Percentiles rank a stretch among this genome's conserved stretches.
Evolutionary conservation across 768 basidiomycete species (phyloP).

Genomic region (Hericium alpestre): DNA sequence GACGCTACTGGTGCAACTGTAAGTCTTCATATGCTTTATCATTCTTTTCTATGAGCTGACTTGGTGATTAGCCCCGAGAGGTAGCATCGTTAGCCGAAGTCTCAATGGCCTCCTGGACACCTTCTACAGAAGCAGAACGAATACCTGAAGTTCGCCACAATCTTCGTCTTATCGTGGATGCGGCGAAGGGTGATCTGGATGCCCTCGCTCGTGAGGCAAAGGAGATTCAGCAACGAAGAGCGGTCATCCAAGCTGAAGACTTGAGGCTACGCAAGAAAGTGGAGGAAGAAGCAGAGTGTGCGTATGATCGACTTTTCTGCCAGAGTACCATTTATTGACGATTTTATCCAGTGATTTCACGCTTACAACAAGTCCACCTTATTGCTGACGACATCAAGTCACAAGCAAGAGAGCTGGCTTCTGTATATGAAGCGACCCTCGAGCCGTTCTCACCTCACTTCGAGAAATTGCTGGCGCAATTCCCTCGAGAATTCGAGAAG

Average conservation of each 20-base stretch:
- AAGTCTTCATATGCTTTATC: slow-evolving; percentile 21
- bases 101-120: slow-evolving; percentile 71
- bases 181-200: slow-evolving; percentile 75
- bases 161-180: slow-evolving; percentile 73
- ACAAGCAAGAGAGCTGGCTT: slow-evolving; percentile 53
- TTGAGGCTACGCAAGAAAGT: slow-evolving; percentile 56
- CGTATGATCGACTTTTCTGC: slow-evolving; percentile 15
- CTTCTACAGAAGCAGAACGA: slow-evolving; percentile 75
- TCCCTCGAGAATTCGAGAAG: slow-evolving; percentile 59
- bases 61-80: slow-evolving; percentile 57
- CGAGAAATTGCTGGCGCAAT: slow-evolving; percentile 61
- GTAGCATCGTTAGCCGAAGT: slow-evolving; percentile 77
- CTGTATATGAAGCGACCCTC: slow-evolving; percentile 60
- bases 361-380: slow-evolving; percentile 66
- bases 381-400: slow-evolving; percentile 62
- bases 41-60: slow-evolving; percentile 3
- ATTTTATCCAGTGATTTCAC: slow-evolving; percentile 50
- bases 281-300: slow-evolving; percentile 69
- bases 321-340: slow-evolving; percentile 1
- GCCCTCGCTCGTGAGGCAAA: slow-evolving; percentile 87
- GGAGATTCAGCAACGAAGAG: slow-evolving; percentile 68
- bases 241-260: slow-evolving; percentile 63
- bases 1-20: slow-evolving; percentile 92
- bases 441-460: slow-evolving; percentile 66
- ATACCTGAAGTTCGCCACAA: slow-evolving; percentile 98